Conservation (phyloP, 257 asterid genomes). For the Avicennia marina region DNA sequence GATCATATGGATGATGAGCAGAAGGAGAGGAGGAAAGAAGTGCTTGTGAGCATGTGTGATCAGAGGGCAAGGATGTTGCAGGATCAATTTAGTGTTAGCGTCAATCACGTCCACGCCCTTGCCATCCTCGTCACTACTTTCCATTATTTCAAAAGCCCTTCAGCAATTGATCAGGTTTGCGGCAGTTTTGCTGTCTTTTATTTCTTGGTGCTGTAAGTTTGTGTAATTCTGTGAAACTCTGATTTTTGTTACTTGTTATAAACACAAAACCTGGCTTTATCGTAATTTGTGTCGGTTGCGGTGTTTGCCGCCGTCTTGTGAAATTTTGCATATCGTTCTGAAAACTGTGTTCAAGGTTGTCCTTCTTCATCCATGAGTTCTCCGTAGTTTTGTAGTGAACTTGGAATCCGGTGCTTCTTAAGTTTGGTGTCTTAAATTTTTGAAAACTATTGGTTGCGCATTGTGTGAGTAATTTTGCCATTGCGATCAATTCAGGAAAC, state of each 20-base stretch:
- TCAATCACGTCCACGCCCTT: conserved; percentile 93
- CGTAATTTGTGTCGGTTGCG: too few relatives aligned
- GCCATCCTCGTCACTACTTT: conserved; percentile 90
- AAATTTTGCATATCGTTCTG: too few relatives aligned
- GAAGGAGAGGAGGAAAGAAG: conserved; percentile 66
- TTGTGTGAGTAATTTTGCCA: conserved; percentile 25
- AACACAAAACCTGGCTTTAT: too few relatives aligned
- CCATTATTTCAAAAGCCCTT: conserved; percentile 75
- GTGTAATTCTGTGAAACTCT: too few relatives aligned
- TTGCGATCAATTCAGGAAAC: conserved; percentile 52
- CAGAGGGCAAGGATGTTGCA: conserved; percentile 95
- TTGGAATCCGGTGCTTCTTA: too few relatives aligned
- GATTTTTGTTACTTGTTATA: too few relatives aligned
- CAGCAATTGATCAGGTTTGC: conserved; percentile 91
- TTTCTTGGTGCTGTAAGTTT: conserved; percentile 6
- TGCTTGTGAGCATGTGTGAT: conserved; percentile 81
- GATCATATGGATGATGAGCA: conserved; percentile 38
- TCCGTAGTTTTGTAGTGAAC: too few relatives aligned
- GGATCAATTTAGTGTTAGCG: conserved; percentile 90
- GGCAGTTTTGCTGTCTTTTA: not conserved
- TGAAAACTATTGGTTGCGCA: too few relatives aligned
- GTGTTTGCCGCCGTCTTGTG: too few relatives aligned
- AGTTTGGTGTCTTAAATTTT: too few relatives aligned
- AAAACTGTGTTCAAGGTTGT: too few relatives aligned
- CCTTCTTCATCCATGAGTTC: too few relatives aligned